Percentiles rank a stretch among this genome's conserved stretches.
Conservation (phyloP, 2,329 filamentous ascomycete species). For the Sclerotinia borealis region DNA sequence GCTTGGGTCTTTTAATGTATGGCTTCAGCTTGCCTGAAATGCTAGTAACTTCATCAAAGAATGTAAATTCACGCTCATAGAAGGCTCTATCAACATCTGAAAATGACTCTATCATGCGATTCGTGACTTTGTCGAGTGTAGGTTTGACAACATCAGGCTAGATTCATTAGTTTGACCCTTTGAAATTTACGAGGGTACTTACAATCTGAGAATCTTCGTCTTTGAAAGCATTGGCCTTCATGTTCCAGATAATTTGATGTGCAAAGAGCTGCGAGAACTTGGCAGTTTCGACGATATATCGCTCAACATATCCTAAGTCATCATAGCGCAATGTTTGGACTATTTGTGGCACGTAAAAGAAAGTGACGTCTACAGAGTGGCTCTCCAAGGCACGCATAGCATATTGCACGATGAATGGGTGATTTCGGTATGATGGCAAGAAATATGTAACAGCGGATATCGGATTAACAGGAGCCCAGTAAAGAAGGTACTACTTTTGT, state of each 20-base stretch:
- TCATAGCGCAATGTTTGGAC: constrained; percentile 94
- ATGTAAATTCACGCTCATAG: constrained; percentile 92
- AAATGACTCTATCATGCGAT: constrained; percentile 76
- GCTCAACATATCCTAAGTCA: constrained; percentile 84
- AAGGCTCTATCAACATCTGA: constrained; percentile 72
- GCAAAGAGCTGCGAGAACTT: constrained; percentile 98
- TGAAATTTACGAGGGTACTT: constrained; percentile 33
- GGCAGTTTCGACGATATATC: constrained; percentile 94
- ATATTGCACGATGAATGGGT: constrained; percentile 92
- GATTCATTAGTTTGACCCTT: constrained; percentile 15
- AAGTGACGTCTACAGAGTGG: constrained; percentile 92
- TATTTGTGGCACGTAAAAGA: constrained; percentile 98
- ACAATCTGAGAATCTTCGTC: constrained; percentile 86
- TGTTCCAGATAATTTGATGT: constrained; percentile 99
- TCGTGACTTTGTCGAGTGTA: constrained; percentile 84
- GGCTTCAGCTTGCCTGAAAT: constrained; percentile 96
- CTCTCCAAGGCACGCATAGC: constrained; percentile 92
- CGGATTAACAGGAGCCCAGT: constrained; percentile 89
- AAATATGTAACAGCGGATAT: constrained; percentile 92
- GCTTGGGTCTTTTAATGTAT: constrained; percentile 83
- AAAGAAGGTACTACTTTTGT: constrained; percentile 67
- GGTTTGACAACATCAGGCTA: constrained; percentile 89
- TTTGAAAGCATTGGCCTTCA: constrained; percentile 98
- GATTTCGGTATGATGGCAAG: constrained; percentile 80
- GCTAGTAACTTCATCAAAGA: constrained; percentile 93